phyloP scores from a whole-genome alignment of 169 alveolate genomes.

The Plasmodium blacklocki region DNA sequence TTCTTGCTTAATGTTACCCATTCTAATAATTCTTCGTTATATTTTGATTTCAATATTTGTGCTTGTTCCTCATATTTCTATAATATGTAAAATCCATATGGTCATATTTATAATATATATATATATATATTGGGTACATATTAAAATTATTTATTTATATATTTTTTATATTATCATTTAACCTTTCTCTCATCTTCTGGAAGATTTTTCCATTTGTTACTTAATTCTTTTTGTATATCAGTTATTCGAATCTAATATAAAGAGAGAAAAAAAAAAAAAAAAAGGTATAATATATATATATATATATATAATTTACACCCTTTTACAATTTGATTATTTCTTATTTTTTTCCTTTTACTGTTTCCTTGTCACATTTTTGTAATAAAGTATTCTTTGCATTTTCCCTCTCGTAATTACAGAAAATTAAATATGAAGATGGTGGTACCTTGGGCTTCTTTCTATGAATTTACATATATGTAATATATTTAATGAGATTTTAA shows the following conservation, averaged over 20 bases:
- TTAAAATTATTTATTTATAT: not conserved
- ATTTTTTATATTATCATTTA: not conserved
- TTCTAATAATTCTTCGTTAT: constrained; percentile 63
- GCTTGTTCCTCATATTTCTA: constrained; percentile 69
- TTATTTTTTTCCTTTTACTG: constrained; percentile 36
- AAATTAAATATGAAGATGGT: constrained; percentile 66
- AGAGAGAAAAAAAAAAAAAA: not conserved
- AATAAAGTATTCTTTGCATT: constrained; percentile 38
- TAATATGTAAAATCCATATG: not conserved
- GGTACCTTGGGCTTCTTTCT: constrained; percentile 74
- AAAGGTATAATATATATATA: not conserved
- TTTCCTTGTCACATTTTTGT: constrained; percentile 29
- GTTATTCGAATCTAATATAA: constrained; percentile 59
- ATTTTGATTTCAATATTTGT: constrained; percentile 50
- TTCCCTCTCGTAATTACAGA: constrained; percentile 67
- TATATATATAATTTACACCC: not conserved
- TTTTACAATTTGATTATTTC: not conserved
- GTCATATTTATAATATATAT: not conserved
- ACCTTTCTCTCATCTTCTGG: constrained; percentile 72
- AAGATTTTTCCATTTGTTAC: constrained; percentile 54
- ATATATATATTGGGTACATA: not conserved
- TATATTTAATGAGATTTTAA: too few relatives aligned
- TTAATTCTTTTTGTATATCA: constrained; percentile 72
- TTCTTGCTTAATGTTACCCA: constrained; percentile 42
- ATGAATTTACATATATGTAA: not conserved